These are phyloP conservation scores for Beauveria medogensis DNA, from an alignment of 2,329 filamentous ascomycete species.

Conservation along the genomic window DNA sequence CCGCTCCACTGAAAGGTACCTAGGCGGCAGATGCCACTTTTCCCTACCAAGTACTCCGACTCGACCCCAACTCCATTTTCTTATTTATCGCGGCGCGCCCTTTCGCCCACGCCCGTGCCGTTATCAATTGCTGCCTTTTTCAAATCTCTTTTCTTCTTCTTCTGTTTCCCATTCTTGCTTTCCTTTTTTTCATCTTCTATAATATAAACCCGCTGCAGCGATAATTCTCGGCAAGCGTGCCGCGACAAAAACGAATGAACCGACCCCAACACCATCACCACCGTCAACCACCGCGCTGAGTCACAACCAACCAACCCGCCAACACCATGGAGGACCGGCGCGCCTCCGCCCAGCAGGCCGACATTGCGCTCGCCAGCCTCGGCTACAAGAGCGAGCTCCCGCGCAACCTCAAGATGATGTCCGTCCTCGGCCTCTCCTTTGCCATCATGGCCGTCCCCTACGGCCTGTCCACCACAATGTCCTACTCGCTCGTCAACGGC, in stretches of 20 bases:
- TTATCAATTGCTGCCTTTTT: too few species aligned
- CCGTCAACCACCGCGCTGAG: not conserved
- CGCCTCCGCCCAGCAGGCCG: constrained; percentile 22
- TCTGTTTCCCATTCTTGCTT: not conserved
- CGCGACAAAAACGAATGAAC: not conserved
- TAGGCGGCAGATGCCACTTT: not conserved
- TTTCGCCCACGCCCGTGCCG: not conserved
- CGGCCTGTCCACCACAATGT: constrained; percentile 40
- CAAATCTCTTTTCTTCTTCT: not conserved
- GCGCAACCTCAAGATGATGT: constrained; percentile 42
- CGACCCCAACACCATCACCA: not conserved
- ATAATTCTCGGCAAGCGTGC: not conserved
- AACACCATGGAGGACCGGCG: constrained; percentile 10
- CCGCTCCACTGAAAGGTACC: not conserved
- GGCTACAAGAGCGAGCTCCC: constrained; percentile 43
- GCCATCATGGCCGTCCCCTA: constrained; percentile 45
- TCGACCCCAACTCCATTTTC: not conserved
- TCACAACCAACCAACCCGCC: not conserved
- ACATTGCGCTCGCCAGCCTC: constrained; percentile 36
- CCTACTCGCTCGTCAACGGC: constrained; percentile 56
- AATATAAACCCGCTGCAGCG: not conserved
- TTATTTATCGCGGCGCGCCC: not conserved
- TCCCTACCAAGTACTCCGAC: not conserved
- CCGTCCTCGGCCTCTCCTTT: constrained; percentile 41
- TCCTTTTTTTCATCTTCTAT: not conserved